phyloP scores from a whole-genome alignment of 345 rosid species.

The Brassica cretica region DNA sequence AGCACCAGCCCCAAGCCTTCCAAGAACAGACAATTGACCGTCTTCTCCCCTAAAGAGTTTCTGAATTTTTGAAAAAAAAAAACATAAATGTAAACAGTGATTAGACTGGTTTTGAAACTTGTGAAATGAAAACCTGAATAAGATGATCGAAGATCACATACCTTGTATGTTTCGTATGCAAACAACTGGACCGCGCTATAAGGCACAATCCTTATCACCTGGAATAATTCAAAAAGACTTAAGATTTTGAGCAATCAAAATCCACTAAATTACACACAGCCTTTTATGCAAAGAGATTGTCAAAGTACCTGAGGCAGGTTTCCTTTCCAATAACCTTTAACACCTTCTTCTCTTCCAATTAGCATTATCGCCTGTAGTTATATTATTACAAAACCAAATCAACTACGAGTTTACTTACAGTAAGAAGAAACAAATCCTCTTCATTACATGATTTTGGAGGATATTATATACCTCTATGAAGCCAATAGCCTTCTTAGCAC shows the following conservation, averaged over 20 bases:
- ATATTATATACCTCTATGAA: slow-evolving; percentile 66
- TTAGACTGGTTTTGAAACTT: background rate
- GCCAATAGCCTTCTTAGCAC: slow-evolving; percentile 82
- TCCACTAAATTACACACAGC: background rate
- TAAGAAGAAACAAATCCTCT: background rate
- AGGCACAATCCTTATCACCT: slow-evolving; percentile 91
- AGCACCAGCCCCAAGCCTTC: slow-evolving; percentile 97
- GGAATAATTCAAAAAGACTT: slow-evolving; percentile 30
- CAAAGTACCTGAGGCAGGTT: slow-evolving; percentile 88
- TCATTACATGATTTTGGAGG: background rate
- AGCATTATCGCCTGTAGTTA: slow-evolving; percentile 64
- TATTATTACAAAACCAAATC: slow-evolving; percentile 3
- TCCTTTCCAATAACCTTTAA: slow-evolving; percentile 98
- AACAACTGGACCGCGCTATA: slow-evolving; percentile 94
- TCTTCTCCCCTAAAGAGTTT: slow-evolving; percentile 81
- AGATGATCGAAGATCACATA: slow-evolving; percentile 20
- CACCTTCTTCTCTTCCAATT: slow-evolving; percentile 87
- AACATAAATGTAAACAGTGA: slow-evolving; percentile 14
- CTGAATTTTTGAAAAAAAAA: slow-evolving; percentile 37
- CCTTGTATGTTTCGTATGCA: slow-evolving; percentile 95
- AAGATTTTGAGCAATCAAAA: slow-evolving; percentile 19
- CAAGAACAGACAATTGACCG: slow-evolving; percentile 76
- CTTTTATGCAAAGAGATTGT: slow-evolving; percentile 1
- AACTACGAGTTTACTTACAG: background rate
- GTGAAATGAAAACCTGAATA: background rate